These are phyloP conservation scores for Letharia columbiana DNA, from an alignment of 495 filamentous ascomycete genomes.

Conservation along the genomic window DNA sequence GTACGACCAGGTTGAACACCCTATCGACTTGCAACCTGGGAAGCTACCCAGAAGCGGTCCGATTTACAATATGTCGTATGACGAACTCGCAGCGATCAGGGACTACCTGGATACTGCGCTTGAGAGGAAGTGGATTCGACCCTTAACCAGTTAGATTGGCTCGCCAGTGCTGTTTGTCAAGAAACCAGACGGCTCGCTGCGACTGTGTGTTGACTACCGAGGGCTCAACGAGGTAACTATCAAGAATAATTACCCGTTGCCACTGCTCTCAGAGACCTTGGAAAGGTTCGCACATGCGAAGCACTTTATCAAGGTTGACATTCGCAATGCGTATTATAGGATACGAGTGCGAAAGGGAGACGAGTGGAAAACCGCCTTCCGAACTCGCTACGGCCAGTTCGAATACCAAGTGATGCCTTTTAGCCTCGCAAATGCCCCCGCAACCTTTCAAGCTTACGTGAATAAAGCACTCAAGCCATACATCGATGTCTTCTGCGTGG, in stretches of 20 bases:
- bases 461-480: slow-evolving; percentile 9
- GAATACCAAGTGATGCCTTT: slow-evolving; percentile 22
- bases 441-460: slow-evolving; percentile 17
- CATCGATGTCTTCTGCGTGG: slow-evolving; percentile 12
- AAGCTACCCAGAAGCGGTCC: background rate
- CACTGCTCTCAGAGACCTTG: no score
- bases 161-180: background rate
- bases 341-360: no score
- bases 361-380: no score
- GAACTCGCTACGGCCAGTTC: no score
- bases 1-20: background rate
- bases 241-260: no score
- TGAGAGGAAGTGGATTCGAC: background rate
- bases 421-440: slow-evolving; percentile 16
- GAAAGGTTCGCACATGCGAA: no score
- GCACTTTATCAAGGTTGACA: no score
- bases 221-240: no score
- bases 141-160: background rate
- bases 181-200: background rate
- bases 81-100: no score
- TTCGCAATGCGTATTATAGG: no score
- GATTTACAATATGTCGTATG: background rate
- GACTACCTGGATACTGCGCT: background rate
- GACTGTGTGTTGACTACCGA: no score
- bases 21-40: background rate